These are phyloP conservation scores for Sordariomycetes sp. DNA, from an alignment of 2,329 filamentous ascomycete genomes.

Conservation along the genomic window DNA sequence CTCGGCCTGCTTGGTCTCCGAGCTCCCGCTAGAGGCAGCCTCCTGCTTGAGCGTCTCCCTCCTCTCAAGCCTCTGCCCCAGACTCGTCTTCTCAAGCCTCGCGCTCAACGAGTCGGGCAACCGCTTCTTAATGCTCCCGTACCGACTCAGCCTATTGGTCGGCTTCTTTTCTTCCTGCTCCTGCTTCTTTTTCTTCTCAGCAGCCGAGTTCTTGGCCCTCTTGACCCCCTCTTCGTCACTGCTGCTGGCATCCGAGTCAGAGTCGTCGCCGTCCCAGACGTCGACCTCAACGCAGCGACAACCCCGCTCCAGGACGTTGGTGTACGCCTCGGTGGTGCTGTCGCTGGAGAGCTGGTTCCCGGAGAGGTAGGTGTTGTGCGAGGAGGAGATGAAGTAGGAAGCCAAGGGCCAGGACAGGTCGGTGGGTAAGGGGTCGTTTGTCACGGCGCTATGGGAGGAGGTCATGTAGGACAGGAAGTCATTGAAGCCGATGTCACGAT, in stretches of 20 bases:
- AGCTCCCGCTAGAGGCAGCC: constrained; percentile 3
- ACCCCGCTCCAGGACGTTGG: constrained; percentile 70
- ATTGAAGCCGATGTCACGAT: constrained; percentile 32
- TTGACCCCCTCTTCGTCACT: constrained; percentile 38
- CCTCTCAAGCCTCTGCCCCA: constrained; percentile 31
- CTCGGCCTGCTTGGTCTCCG: neutral
- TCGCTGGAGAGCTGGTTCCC: constrained; percentile 82
- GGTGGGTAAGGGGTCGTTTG: constrained; percentile 23
- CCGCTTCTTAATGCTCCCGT: constrained; percentile 41
- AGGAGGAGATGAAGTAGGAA: constrained; percentile 90
- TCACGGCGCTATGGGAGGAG: constrained; percentile 33
- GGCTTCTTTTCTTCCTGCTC: constrained; percentile 45
- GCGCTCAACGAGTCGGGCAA: constrained; percentile 31
- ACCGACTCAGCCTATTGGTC: constrained; percentile 16
- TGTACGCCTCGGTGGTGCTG: constrained; percentile 83
- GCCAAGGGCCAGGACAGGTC: constrained; percentile 68
- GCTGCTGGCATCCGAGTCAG: constrained; percentile 46
- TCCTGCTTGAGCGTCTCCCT: constrained; percentile 9
- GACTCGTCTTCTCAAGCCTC: constrained; percentile 38
- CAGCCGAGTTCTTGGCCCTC: constrained; percentile 38
- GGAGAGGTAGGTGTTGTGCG: constrained; percentile 89
- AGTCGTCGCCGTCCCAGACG: constrained; percentile 83
- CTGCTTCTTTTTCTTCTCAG: constrained; percentile 52
- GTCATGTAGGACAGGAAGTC: constrained; percentile 49
- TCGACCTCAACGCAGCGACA: constrained; percentile 92